phyloP scores from a whole-genome alignment of 2,329 filamentous ascomycete species.

The Colletotrichum karsti region DNA sequence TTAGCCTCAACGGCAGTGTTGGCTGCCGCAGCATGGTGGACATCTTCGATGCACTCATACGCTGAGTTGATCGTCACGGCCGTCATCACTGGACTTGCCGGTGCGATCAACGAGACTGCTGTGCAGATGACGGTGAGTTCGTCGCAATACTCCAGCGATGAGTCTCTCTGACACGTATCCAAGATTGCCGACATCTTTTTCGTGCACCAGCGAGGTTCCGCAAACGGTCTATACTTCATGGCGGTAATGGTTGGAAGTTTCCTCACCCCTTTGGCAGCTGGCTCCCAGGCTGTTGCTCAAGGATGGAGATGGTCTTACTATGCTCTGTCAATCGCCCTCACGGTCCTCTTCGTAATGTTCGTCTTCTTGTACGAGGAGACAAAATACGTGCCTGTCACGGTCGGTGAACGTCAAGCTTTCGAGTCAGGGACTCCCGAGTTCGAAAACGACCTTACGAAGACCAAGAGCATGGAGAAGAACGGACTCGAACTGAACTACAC shows the following conservation, averaged over 20 bases:
- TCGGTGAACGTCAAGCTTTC: constrained; percentile 27
- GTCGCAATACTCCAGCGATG: not conserved
- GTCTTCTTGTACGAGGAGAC: constrained; percentile 38
- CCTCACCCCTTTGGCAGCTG: constrained; percentile 36
- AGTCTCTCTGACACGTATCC: not conserved
- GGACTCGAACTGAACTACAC: not conserved
- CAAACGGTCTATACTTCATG: constrained; percentile 41
- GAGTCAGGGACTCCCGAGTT: not conserved
- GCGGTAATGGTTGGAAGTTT: constrained; percentile 39
- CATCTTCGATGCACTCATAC: constrained; percentile 19
- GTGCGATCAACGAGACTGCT: constrained; percentile 47
- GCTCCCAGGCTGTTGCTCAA: constrained; percentile 34
- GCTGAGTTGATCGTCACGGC: constrained; percentile 25
- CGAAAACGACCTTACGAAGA: not conserved
- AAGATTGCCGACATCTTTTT: constrained; percentile 41
- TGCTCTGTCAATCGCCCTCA: constrained; percentile 33
- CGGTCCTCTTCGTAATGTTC: constrained; percentile 34
- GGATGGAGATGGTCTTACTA: constrained; percentile 43
- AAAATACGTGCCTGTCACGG: constrained; percentile 34
- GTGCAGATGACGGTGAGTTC: constrained; percentile 42
- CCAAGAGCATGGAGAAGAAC: not conserved
- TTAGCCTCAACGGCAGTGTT: constrained; percentile 31
- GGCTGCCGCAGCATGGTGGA: constrained; percentile 27
- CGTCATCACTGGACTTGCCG: constrained; percentile 41
- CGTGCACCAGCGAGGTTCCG: constrained; percentile 38